Percentiles rank a stretch among this genome's conserved stretches.
Conservation (phyloP, 2,329 filamentous ascomycete species). For the Pseudofabraea citricarpa region DNA sequence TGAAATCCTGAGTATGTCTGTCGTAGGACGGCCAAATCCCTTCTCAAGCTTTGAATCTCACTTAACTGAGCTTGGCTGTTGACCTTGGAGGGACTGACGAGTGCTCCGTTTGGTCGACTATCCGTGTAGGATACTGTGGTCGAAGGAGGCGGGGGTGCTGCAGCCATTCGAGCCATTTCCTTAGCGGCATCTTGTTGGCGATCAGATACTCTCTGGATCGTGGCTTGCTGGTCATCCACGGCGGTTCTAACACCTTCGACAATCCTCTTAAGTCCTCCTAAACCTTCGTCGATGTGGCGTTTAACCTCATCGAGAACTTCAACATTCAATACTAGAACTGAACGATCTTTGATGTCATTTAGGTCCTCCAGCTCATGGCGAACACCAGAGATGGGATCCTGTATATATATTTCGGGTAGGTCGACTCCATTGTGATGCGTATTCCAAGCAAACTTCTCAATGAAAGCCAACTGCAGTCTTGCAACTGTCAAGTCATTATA, state of each 20-base stretch:
- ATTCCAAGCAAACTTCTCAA: slow-evolving; percentile 99
- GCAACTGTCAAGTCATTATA: slow-evolving; percentile 81
- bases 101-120: slow-evolving; percentile 14
- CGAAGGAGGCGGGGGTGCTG: slow-evolving; percentile 15
- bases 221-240: slow-evolving; percentile 75
- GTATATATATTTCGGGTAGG: slow-evolving; percentile 94
- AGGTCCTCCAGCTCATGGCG: slow-evolving; percentile 94
- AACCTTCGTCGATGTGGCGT: slow-evolving; percentile 87
- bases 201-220: slow-evolving; percentile 83
- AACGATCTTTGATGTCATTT: slow-evolving; percentile 87
- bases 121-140: slow-evolving; percentile 23
- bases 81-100: slow-evolving; percentile 24
- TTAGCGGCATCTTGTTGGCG: slow-evolving; percentile 85
- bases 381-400: slow-evolving; percentile 93
- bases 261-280: slow-evolving; percentile 72
- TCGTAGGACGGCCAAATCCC: slow-evolving; percentile 84
- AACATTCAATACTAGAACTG: slow-evolving; percentile 90
- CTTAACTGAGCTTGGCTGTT: slow-evolving; percentile 55
- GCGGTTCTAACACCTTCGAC: slow-evolving; percentile 84
- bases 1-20: slow-evolving; percentile 93
- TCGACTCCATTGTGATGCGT: slow-evolving; percentile 91
- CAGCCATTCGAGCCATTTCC: slow-evolving; percentile 61
- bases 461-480: slow-evolving; percentile 88
- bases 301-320: slow-evolving; percentile 95
- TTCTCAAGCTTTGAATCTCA: slow-evolving; percentile 77